Evolutionary conservation across 805 yeast species (phyloP), one percentile per base, ranked within the genome.

Genomic region (Hanseniaspora clermontiae): DNA sequence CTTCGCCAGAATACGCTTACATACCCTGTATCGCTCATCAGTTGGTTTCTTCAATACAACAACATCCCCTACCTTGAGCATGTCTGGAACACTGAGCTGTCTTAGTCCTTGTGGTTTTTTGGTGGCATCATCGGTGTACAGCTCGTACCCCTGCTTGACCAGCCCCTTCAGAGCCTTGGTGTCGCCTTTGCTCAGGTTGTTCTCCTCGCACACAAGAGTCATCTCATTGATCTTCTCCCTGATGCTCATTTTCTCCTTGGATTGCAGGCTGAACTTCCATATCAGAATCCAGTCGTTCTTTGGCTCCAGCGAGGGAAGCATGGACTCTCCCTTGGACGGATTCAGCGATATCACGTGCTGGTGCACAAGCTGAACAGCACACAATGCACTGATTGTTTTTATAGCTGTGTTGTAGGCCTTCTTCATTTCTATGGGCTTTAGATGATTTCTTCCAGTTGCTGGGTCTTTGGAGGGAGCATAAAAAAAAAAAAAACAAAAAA

Each of bases 1-100:
- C 95, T 91, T 84, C 0, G 97, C 98, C 0, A 95, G 83, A 24
- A 93, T 82, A 57, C 99, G 75, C 64, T 93, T 93, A 65, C 98
- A 93, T 2, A 93, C 95, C 57, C 95, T 72, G 63, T 82, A 86
- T 19, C 76, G 75, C 0, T 95, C 95, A 61, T 85, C 90, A 1
- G 95, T 86, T 0, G 99, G 98, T 66, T 93, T 93, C 34, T 78
- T 70, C 2, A 95, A 90, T 39, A 91, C 93, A 1, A 93, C 78
- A 56, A 91, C 77, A 65, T 93, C 98, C 0, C 99, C 99, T 61
- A 83, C 78, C 45, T 76, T 67, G 5, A 88, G 34, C 34, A 46
- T 53, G 29, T 53, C 57, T 0, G 32, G 32, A 15, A 53, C 32
- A 20, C 51, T 45, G 12, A 29, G 32, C 31, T 24, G 24, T 42